Base-by-base conservation (phyloP, 2,329 filamentous ascomycete species). In the Alternaria rosae region DNA sequence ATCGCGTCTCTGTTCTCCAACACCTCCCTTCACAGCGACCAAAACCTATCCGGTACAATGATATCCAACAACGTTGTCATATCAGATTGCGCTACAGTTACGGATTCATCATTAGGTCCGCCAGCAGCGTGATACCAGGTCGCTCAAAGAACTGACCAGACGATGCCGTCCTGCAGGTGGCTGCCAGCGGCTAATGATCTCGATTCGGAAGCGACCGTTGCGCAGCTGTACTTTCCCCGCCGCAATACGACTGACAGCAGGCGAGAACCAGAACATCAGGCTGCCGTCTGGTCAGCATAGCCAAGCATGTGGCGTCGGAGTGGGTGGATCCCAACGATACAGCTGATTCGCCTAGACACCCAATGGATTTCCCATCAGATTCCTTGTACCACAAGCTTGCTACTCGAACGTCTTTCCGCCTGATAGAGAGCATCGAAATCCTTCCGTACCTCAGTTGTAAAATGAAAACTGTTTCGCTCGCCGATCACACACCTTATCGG, bases 391-490 rank as follows among this genome's bases (percentile, higher is more conserved):
- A 38, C 4, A 2, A 4, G 35, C 35, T 38, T 38, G 15, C 35
- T 17, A 38, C 35, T 8, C 15, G 15, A n/a, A 8, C 10, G 3
- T 38, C 32, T 0, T 38, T 38, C 3, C 32, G 32, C 1, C 32
- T 38, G 8, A 10, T 38, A 1, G 8, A 17, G 1, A 38, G 17
- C 35, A 1, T 6, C 3, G 3, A 4, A 0, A n/a, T 17, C 1
- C 11, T 11, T 6, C 35, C n/a, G 1, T 1, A 2, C 2, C 35
- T 38, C 35, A 38, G 15, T 1, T 38, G 35, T n/a, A 9, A 17
- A 4, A 17, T 38, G 15, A 38, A 2, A 1, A 17, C 35, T 1
- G 35, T 38, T 17, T 38, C 32, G 15, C 32, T 35, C 32, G 4
- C 6, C 0, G 30, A 35, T 35, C 6, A 7, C 13, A 9, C 32